These are phyloP conservation scores for Kuraishia floccosa DNA, from an alignment of 805 yeast genomes.

Conservation along the genomic window DNA sequence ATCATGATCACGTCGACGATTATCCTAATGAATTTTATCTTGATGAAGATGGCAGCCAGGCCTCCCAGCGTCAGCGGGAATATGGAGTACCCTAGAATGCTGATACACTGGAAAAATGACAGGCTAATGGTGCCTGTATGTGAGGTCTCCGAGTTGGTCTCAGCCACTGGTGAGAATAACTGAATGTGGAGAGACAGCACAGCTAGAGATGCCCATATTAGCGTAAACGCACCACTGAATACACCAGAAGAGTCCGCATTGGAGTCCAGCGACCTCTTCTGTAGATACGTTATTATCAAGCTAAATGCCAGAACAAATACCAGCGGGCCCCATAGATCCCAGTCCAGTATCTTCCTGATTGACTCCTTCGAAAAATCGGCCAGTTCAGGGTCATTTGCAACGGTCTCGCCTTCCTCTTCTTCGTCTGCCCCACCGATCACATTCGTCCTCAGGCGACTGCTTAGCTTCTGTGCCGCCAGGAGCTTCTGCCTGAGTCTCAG, in stretches of 20 bases:
- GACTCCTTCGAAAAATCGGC: conserved; percentile 21
- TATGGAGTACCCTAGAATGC: conserved; percentile 44
- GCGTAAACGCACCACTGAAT: conserved; percentile 41
- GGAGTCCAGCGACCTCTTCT: conserved; percentile 16
- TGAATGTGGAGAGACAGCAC: conserved; percentile 42
- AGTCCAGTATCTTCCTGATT: conserved; percentile 29
- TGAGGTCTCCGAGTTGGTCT: conserved; percentile 14
- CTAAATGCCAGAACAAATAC: conserved; percentile 37
- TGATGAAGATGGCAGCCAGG: conserved; percentile 27
- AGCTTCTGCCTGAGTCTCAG: conserved; percentile 18
- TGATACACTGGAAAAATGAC: conserved; percentile 42
- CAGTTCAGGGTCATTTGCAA: conserved; percentile 11
- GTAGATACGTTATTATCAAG: conserved; percentile 34
- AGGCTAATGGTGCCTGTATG: conserved; percentile 24
- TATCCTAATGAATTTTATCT: conserved; percentile 30
- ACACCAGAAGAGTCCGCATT: conserved; percentile 28
- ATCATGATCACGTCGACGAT: conserved; percentile 27
- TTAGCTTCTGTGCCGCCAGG: conserved; percentile 13
- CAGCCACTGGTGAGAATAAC: conserved; percentile 35
- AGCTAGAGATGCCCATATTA: conserved; percentile 38
- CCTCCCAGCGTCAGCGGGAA: conserved; percentile 44
- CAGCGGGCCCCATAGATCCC: conserved; percentile 59
- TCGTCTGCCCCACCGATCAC: conserved; percentile 7
- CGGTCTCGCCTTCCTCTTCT: conserved; percentile 7
- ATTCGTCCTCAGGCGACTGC: conserved; percentile 11